These are phyloP conservation scores for Boeremia exigua DNA, from an alignment of 2,329 filamentous ascomycete species.

Conservation along the genomic window DNA sequence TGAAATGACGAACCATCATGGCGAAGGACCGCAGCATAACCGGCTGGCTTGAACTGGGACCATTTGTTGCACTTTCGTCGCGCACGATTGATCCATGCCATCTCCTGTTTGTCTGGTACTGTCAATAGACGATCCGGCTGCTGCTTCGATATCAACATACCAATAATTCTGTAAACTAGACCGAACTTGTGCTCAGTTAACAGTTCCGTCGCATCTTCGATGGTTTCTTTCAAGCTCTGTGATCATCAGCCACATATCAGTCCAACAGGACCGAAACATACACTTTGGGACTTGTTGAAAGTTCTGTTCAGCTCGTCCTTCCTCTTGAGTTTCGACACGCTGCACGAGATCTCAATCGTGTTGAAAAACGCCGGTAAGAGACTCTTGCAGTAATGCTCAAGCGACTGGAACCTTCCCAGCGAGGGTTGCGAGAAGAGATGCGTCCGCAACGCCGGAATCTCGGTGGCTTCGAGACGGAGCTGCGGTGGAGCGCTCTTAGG, in stretches of 20 bases:
- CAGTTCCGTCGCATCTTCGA: too few species aligned
- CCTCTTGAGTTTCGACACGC: conserved; percentile 17
- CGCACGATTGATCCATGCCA: not conserved
- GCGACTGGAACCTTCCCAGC: conserved; percentile 9
- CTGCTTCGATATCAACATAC: too few species aligned
- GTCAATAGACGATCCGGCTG: too few species aligned
- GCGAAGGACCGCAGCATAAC: not conserved
- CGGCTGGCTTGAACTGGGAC: not conserved
- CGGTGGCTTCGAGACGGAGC: conserved; percentile 19
- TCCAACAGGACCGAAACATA: not conserved
- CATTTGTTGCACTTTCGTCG: not conserved
- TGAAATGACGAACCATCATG: not conserved
- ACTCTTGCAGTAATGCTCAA: conserved; percentile 10
- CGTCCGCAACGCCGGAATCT: conserved; percentile 21
- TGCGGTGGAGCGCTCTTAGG: not conserved
- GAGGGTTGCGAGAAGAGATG: conserved; percentile 24
- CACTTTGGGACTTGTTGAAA: conserved; percentile 9
- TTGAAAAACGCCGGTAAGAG: conserved; percentile 15
- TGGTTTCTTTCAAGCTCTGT: too few species aligned
- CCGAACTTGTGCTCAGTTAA: too few species aligned
- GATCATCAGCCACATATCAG: too few species aligned
- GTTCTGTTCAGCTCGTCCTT: conserved; percentile 21
- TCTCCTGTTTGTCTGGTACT: not conserved
- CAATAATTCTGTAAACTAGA: too few species aligned
- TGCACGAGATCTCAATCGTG: conserved; percentile 28